These are phyloP conservation scores for Linnemannia schmuckeri DNA, from an alignment of 192 early-diverging fungal genomes.

Conservation along the genomic window DNA sequence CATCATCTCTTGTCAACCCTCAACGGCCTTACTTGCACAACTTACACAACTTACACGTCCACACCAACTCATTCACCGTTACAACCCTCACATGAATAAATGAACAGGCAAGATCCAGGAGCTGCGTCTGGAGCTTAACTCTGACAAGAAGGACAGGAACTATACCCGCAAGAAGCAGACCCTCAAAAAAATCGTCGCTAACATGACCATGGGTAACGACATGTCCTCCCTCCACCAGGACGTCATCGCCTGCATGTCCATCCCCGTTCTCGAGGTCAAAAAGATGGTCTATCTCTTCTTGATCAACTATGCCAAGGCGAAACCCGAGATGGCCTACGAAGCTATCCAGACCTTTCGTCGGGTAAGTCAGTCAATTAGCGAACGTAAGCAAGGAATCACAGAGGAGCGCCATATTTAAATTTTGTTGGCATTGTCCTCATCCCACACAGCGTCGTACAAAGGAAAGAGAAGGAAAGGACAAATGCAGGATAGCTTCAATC, in stretches of 20 bases:
- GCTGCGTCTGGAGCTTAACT: constrained; percentile 86
- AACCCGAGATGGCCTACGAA: constrained; percentile 93
- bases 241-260: constrained; percentile 92
- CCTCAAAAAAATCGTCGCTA: constrained; percentile 96
- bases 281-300: constrained; percentile 97
- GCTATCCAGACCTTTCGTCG: constrained; percentile 91
- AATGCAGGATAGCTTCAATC: too few relatives aligned
- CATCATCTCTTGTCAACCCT: background rate
- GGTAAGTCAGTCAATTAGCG: constrained; percentile 58
- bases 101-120: constrained; percentile 88
- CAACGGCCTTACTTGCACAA: background rate
- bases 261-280: constrained; percentile 88
- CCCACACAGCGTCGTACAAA: too few relatives aligned
- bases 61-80: background rate
- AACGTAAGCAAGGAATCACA: background rate
- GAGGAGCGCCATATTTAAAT: constrained; percentile 1
- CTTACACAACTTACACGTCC: constrained; percentile 1
- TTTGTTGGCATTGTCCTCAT: background rate
- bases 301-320: constrained; percentile 94
- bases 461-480: too few relatives aligned
- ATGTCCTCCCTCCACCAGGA: constrained; percentile 95
- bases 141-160: constrained; percentile 88
- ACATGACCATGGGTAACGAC: constrained; percentile 99
- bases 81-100: background rate
- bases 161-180: constrained; percentile 86